Evolutionary conservation across 1,139 yeast species (phyloP), one percentile per base, ranked within the genome.

Genomic region (Pichia sp.): DNA sequence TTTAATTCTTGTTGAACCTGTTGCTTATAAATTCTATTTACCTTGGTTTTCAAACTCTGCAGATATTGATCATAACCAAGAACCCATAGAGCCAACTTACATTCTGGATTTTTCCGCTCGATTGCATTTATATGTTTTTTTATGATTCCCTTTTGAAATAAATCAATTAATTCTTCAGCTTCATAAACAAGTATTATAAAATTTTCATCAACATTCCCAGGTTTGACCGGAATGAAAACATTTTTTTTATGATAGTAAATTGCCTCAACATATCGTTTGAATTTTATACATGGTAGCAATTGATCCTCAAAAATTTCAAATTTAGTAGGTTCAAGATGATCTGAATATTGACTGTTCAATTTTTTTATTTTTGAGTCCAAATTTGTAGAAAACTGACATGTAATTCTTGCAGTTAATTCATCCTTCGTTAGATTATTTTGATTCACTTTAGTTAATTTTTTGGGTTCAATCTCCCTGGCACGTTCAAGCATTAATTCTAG

Each of bases 351-450:
- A 28, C 30, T 50, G 41, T 41, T 54, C 19, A 47, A 55, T 46
- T 7, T 41, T 24, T 26, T 53, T 38, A 38, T 57, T 35, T 37
- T 58, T 35, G 24, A 50, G 42, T 50, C 35, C 8, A 56, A 35
- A 20, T 25, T 35, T 4, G 43, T 27, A 11, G 56, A 52, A 27
- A 54, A 34, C 5, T 45, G 59, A 1, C 80, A 47, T 6, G 68
- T 63, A 70, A 80, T 76, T 48, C 75, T 78, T 3, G 61, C 52
- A 29, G 75, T 55, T 8, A 78, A 58, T 31, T 75, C 80, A 6
- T 69, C 76, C 50, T 74, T 76, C 29, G 69, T 62, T 33, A 76
- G 59, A 2, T 62, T 65, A 1, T 63, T 66, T 49, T 65, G 71
- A 54, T 81, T 81, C 1, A 69, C 79, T 27, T 68, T 71, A 31